Base-by-base conservation (phyloP, 306 rosid genomes). In the Pterocarpus macrocarpus region DNA sequence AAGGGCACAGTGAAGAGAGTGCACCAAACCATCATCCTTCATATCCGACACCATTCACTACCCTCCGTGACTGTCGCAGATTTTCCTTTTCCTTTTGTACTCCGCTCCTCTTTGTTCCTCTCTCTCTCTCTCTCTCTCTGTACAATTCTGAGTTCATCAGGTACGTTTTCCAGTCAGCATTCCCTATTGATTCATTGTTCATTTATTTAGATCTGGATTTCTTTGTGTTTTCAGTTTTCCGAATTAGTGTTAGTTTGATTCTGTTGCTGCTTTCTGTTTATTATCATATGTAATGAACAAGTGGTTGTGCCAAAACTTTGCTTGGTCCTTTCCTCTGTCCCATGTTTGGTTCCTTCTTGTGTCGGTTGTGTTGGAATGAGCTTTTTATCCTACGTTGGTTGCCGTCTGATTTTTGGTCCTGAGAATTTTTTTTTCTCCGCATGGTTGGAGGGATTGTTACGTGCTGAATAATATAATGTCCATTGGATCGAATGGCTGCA, bases 111-210 rank as follows among this genome's bases (percentile, higher is more conserved):
- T 22, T 22, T 22, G 15, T 15, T 12, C 0, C 53, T 11, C 53
- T 22, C 56, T 52, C 56, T 78, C 68, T 78, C 68, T 78, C 47
- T 66, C 35, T 15, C 13, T 11, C 14, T 71, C 64, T 69, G 7
- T 55, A 64, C 75, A 71, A 70, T 77, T 43, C 50, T 47, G 77
- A 67, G 45, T 7, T 85, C 77, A 5, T 52, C 79, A 76, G 86
- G 89, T 87, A 65, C 4, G 36, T 47, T 9, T 47, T 50, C 57
- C 57, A 14, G 17, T 13, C 57, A 50, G 16, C 17, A 50, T 50
- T 50, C n/a, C n/a, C n/a, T 55, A n/a, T 55, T 55, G 32, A 17
- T 55, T 55, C 61, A 16, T 55, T 55, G 8, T 55, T 55, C 61
- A 52, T 52, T 55, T 55, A 8, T 22, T 58, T 59, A 14, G 69